Percentiles rank a stretch among this genome's conserved stretches.
Conservation (phyloP, 805 yeast genomes). For the Myxozyma neglecta region DNA sequence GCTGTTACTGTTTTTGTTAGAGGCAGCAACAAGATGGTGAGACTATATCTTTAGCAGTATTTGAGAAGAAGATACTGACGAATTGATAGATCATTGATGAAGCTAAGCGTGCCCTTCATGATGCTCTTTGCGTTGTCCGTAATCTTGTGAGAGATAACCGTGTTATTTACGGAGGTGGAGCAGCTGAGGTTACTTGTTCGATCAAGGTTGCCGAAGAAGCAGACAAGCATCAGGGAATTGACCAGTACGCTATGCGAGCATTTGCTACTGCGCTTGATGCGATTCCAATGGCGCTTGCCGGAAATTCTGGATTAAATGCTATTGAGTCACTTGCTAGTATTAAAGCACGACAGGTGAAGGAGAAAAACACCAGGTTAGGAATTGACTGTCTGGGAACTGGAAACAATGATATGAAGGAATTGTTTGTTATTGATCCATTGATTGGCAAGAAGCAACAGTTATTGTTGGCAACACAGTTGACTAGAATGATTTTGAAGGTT, state of each 20-base stretch:
- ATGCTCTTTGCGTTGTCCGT: slow-evolving; percentile 95
- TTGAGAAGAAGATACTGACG: no score
- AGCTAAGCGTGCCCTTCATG: slow-evolving; percentile 94
- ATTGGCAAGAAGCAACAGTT: slow-evolving; percentile 97
- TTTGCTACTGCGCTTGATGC: slow-evolving; percentile 88
- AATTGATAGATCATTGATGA: slow-evolving; percentile 71
- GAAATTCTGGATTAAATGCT: slow-evolving; percentile 93
- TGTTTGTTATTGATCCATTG: slow-evolving; percentile 93
- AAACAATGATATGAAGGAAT: slow-evolving; percentile 86
- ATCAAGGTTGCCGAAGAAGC: slow-evolving; percentile 89
- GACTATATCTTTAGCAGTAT: not conserved
- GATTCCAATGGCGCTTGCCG: slow-evolving; percentile 93
- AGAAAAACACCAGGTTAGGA: slow-evolving; percentile 70
- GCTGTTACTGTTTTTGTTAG: slow-evolving; percentile 92
- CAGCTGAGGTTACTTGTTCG: slow-evolving; percentile 93
- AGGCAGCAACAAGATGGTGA: slow-evolving; percentile 88
- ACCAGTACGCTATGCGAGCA: slow-evolving; percentile 96
- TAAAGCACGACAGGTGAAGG: slow-evolving; percentile 81
- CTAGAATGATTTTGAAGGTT: slow-evolving; percentile 96
- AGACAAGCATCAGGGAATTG: slow-evolving; percentile 89
- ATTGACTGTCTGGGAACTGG: slow-evolving; percentile 92
- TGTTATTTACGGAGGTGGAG: slow-evolving; percentile 99
- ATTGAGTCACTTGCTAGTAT: slow-evolving; percentile 83
- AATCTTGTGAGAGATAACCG: slow-evolving; percentile 88
- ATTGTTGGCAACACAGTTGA: slow-evolving; percentile 91